Evolutionary conservation across 768 basidiomycete genomes (phyloP), one percentile per base, ranked within the genome.

Genomic region (Cystobasidium onofrii): DNA sequence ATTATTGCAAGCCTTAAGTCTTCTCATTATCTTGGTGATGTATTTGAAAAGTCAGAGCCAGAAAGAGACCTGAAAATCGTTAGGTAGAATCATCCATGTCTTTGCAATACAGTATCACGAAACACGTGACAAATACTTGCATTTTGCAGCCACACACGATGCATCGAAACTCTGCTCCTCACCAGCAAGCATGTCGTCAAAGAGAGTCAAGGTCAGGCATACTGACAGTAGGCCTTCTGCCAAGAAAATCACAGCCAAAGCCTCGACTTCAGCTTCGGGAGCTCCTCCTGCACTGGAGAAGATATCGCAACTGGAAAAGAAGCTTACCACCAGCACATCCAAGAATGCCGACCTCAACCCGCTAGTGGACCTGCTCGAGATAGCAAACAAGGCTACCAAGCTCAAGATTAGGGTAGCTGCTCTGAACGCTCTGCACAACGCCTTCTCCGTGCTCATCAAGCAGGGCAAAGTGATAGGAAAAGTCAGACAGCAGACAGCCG

Each of bases 351-450:
- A 91, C 23, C 84, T 96, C 52, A 97, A 96, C 78, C 83, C 33
- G 81, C 76, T 96, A 25, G 86, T 88, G 15, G 89, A 92, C 80
- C 86, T 96, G 9, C 80, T 92, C 66, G 82, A 86, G 18, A 80
- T 91, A 34, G 84, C 87, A 34, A 80, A 82, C 25, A 74, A 77
- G 20, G 80, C 84, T 0, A 77, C 82, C 50, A 84, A 87, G 46
- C 82, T 89, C 0, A 84, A 84, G 75, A 84, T 86, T 33, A 85
- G 87, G 17, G 89, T 85, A 71, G 92, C 89, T 79, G 88, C 86
- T 0, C 85, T 92, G 20, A 95, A 92, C 81, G 88, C 91, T 0
- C 80, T 90, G 4, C 93, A 95, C 80, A 83, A 93, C 44, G 84
- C 88, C 15, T 92, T 91, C 79, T 86, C 89, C 10, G 76, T 84